Conservation (phyloP, 176 grass and related monocot species). For the Luzula sylvatica region DNA sequence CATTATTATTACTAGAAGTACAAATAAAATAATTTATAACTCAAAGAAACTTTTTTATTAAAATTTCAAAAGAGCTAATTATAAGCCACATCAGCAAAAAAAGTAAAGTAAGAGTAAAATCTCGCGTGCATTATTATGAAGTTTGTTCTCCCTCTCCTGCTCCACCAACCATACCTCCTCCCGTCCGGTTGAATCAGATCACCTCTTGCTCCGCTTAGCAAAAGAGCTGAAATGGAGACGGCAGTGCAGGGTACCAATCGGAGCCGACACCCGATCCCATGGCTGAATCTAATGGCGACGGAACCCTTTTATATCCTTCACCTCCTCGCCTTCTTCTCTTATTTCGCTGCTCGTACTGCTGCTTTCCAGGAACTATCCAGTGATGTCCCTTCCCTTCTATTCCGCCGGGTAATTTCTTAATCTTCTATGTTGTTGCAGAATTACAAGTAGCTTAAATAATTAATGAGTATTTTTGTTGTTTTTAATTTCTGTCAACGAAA, state of each 20-base stretch:
- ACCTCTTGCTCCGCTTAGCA: too few species aligned
- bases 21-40: too few species aligned
- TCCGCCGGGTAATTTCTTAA: constrained; percentile 34
- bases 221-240: constrained; percentile 50
- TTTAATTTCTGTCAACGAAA: background rate
- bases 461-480: background rate
- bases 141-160: too few species aligned
- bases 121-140: too few species aligned
- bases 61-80: too few species aligned
- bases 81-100: too few species aligned
- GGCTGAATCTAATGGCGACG: constrained; percentile 55
- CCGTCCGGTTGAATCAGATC: too few species aligned
- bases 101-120: too few species aligned
- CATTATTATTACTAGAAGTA: too few species aligned
- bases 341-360: constrained; percentile 61
- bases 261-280: constrained; percentile 53
- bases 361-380: constrained; percentile 25
- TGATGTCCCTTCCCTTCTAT: constrained; percentile 47
- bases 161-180: too few species aligned
- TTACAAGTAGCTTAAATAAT: too few species aligned
- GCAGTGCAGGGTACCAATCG: constrained; percentile 21
- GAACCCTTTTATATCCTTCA: constrained; percentile 90
- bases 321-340: constrained; percentile 79
- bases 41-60: too few species aligned
- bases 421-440: background rate